Evolutionary conservation across 2,329 filamentous ascomycete genomes (phyloP), one percentile per base, ranked within the genome.

Genomic region (Colletotrichum theobromicola): DNA sequence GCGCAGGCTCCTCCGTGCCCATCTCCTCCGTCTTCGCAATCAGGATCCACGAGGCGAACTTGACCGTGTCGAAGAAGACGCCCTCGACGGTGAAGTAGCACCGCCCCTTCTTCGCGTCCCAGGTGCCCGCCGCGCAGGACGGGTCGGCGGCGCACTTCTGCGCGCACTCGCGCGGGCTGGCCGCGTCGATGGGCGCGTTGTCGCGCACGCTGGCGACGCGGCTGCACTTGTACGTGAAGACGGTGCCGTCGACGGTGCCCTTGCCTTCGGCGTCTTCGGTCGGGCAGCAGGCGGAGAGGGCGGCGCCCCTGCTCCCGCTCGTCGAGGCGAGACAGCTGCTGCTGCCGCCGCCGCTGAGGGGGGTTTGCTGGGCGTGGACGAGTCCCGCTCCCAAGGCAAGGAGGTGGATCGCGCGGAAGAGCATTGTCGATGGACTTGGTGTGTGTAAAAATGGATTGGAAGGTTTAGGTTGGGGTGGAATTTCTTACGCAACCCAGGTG

Each of bases 361-460:
- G 30, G 12, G 57, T 28, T 1, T 60, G 57, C 18, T 60, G 57
- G n/a, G 57, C 57, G 7, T 7, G 7, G 18, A 34, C n/a, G 13
- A 1, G 10, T 13, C 0, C 9, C 3, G 10, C 10, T 16, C 28
- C 13, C 6, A 6, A 2, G 9, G 57, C 0, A 3, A 60, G 1
- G 18, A n/a, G 32, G 7, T 60, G 2, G 13, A 60, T n/a, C 5
- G n/a, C 2, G 4, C 18, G n/a, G 4, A 34, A 9, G 4, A 34
- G 28, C 57, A 60, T 60, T 34, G 13, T 60, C 16, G 10, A 15
- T 28, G 32, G 15, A 15, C 0, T 26, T 0, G 28, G 2, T 4
- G 8, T 34, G 46, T 46, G 7, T n/a, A n/a, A 46, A 0, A 46
- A 21, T 21, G 55, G 1, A 10, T 13, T 24, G 50, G 15, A 28